These are phyloP conservation scores for Daldinia loculata DNA, from an alignment of 495 filamentous ascomycete species.

Conservation along the genomic window DNA sequence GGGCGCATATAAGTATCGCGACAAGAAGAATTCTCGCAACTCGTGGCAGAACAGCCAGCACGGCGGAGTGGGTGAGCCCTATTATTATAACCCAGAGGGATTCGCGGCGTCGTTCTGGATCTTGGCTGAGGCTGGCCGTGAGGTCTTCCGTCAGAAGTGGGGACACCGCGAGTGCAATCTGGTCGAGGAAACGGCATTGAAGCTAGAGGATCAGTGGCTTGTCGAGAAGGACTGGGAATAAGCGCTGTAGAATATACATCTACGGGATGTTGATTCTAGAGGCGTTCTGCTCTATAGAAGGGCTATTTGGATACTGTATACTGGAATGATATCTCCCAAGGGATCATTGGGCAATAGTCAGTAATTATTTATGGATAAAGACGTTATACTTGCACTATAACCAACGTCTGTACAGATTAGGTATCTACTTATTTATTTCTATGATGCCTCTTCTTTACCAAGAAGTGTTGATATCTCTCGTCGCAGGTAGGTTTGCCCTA, in stretches of 20 bases:
- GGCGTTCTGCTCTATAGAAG: neutral
- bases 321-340: neutral
- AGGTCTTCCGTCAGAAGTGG: conserved; percentile 47
- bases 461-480: neutral
- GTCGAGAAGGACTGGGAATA: conserved; percentile 48
- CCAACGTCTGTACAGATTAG: neutral
- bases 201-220: conserved; percentile 45
- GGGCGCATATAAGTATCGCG: conserved; percentile 54
- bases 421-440: neutral
- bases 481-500: too few species aligned
- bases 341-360: neutral
- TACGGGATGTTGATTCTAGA: neutral
- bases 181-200: conserved; percentile 38
- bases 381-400: neutral
- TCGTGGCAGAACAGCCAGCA: conserved; percentile 61
- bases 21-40: conserved; percentile 53
- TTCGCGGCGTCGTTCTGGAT: conserved; percentile 52
- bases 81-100: conserved; percentile 59
- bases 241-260: neutral
- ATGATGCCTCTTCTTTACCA: neutral
- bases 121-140: conserved; percentile 43
- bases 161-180: conserved; percentile 44
- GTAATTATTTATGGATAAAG: neutral
- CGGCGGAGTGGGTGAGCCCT: conserved; percentile 64
- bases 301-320: neutral